Base-by-base conservation (phyloP, 148 eudicot genomes). In the Persicaria maculosa region DNA sequence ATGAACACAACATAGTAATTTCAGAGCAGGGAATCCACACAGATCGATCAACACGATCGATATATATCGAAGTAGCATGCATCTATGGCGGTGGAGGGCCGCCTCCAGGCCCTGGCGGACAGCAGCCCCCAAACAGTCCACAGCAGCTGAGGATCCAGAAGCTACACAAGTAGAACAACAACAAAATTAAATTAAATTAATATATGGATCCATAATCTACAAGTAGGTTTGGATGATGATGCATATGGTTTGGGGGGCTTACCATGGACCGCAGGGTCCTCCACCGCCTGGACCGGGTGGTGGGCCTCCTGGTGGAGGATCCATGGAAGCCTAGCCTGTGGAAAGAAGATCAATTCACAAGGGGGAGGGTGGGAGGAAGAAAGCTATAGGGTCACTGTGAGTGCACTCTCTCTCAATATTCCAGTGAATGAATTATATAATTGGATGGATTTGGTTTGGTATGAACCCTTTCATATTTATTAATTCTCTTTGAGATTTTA, bases 21-120 rank as follows among this genome's bases (percentile, higher is more conserved):
- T 31, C 40, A 1, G 40, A 31, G 40, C 40, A 31, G 40, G 40
- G 40, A 31, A 31, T 31, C 40, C 40, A 31, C 40, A 31, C 40
- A 31, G 40, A 31, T 20, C 22, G 22, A 20, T 22, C 25, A 22
- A 31, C 40, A 31, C 40, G 40, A 22, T 22, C 25, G 61, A 55
- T 50, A 12, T 14, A 9, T 10, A 58, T 4, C 11, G 45, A 64
- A 4, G 46, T 36, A 64, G 17, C 46, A 5, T 40, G 17, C 46
- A 6, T 43, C 45, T 65, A 74, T 22, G 77, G 77, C 11, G 70
- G 77, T 47, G 77, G 77, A 46, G 77, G 70, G 70, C 17, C 70
- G 0, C 57, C 74, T 71, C 57, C 74, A 6, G 74, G 74, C 11
- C 74, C 74, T 4, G 74, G 74, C 31, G 77, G 77, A 61, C 77